Conservation (phyloP, 2,329 filamentous ascomycete genomes). For the Ophiostoma quercus region DNA sequence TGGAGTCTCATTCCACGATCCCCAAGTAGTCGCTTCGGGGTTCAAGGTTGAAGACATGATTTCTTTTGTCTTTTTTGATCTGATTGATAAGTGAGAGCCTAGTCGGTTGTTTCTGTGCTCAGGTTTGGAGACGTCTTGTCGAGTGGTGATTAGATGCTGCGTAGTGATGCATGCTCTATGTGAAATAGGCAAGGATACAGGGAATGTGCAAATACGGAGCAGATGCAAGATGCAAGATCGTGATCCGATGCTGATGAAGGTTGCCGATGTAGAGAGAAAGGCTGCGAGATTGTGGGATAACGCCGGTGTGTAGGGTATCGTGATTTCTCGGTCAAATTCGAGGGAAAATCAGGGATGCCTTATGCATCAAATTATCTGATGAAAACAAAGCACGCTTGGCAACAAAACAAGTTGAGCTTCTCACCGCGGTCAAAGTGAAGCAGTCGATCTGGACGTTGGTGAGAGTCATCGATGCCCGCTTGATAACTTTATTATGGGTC, state of each 20-base stretch:
- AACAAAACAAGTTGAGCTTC: neutral
- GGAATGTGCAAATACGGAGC: neutral
- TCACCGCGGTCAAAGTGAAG: neutral
- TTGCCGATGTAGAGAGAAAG: neutral
- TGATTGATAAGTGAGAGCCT: neutral
- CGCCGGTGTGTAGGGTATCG: neutral
- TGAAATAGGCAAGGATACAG: neutral
- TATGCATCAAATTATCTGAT: neutral
- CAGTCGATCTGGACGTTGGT: neutral
- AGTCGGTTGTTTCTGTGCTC: constrained; percentile 35
- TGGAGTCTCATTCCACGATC: neutral
- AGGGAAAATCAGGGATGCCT: too few species aligned
- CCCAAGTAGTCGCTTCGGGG: constrained; percentile 18
- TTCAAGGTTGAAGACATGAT: constrained; percentile 17
- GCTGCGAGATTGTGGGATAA: neutral
- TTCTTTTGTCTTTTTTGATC: neutral
- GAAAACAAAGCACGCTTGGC: neutral
- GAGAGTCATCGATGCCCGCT: neutral
- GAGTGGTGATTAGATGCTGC: neutral
- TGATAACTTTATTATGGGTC: neutral
- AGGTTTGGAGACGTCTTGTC: constrained; percentile 16
- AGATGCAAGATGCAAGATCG: neutral
- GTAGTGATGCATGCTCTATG: neutral
- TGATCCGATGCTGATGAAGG: neutral
- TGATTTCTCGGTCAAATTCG: neutral